Base-by-base conservation (phyloP, 148 eudicot species). In the Fagopyrum homotropicum region DNA sequence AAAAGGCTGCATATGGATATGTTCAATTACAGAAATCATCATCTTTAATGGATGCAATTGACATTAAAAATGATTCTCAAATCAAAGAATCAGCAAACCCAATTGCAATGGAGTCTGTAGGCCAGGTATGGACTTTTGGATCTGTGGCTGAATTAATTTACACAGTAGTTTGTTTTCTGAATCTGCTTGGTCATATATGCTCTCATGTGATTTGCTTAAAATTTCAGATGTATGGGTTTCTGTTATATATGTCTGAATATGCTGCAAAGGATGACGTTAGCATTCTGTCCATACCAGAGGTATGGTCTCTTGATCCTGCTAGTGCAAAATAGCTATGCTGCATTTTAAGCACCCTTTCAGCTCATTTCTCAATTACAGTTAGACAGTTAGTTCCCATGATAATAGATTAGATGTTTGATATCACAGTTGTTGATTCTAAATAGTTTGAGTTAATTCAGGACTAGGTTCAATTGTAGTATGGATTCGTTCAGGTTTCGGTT, bases 171-270 rank as follows among this genome's bases (percentile, higher is more conserved):
- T 4, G 9, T 66, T 66, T 6, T 44, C 16, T 30, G 75, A 35
- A 35, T 30, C 8, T 61, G n/a, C 26, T 8, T 75, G 10, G 46
- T 70, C 73, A 40, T 78, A 56, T 19, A 40, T 22, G 12, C 48
- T 73, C 69, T 69, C 40, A 73, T 78, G 45, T 16, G 7, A 54
- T 45, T 77, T 54, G 6, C 45, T 74, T 64, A 76, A 54, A 46
- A 73, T 15, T 84, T 78, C 95, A 94, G 98, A 85, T 89, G 88
- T 89, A 84, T 82, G 98, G 98, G 55, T 90, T 91, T 75, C 74
- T 91, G 46, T 60, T 90, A 54, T 94, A 91, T 82, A 78, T 78
- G 50, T 81, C 96, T 61, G 86, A 86, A 56, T 90, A 85, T 81
- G 73, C 80, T 75, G 78, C 78, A 45, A 85, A 76, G 76, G 80